These are phyloP conservation scores for Solidago caesia DNA, from an alignment of 129 eudicot species.

Conservation along the genomic window DNA sequence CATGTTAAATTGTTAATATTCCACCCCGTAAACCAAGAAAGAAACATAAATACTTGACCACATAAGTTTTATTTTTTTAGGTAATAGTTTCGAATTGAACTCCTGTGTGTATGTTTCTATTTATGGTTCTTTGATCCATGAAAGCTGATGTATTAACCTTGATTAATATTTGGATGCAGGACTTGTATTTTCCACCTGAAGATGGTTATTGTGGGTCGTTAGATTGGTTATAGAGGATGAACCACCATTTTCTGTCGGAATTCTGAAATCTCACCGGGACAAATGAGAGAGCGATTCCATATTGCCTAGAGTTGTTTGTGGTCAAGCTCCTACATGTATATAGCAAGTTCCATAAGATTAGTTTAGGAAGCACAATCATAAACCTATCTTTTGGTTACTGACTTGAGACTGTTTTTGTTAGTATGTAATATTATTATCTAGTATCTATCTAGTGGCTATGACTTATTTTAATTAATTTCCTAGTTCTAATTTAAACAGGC, in stretches of 20 bases:
- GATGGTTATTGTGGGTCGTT: slow-evolving; percentile 49
- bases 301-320: background rate
- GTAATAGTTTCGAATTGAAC: background rate
- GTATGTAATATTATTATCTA: slow-evolving; percentile 4
- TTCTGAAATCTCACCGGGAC: background rate
- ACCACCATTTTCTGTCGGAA: background rate
- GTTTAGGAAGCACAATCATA: slow-evolving; percentile 7
- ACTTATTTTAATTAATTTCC: background rate
- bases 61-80: background rate
- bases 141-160: slow-evolving; percentile 2
- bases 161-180: slow-evolving; percentile 42
- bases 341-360: slow-evolving; percentile 24
- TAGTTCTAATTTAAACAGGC: background rate
- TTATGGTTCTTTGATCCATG: slow-evolving; percentile 1
- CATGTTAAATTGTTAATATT: background rate
- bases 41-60: too few species aligned
- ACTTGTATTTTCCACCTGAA: slow-evolving; percentile 56
- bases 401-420: slow-evolving; percentile 12
- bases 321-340: slow-evolving; percentile 17
- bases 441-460: background rate
- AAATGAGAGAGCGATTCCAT: background rate
- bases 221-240: slow-evolving; percentile 22
- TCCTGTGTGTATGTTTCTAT: background rate
- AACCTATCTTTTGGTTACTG: background rate
- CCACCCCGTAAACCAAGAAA: too few species aligned